Percentiles rank a stretch among this genome's conserved stretches.
phyloP scores from a whole-genome alignment of 75 land plant species.

The Sequoia sempervirens region DNA sequence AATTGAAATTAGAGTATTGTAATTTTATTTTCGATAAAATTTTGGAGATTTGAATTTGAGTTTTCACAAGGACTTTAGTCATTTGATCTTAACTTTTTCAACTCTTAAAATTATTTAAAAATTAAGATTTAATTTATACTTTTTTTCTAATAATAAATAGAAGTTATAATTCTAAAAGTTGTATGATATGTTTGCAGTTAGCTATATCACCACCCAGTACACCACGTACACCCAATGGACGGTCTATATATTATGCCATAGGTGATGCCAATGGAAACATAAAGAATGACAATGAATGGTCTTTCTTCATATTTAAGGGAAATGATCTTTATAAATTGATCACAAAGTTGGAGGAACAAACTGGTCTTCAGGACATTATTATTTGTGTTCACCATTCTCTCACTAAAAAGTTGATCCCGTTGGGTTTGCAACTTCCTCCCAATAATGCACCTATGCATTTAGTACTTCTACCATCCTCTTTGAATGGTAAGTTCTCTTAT shows the following conservation, averaged over 20 bases:
- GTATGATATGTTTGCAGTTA: neutral
- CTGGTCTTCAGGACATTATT: conserved; percentile 15
- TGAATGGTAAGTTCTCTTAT: conserved; percentile 9
- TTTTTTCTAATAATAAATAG: no score
- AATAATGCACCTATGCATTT: conserved; percentile 23
- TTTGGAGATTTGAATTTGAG: no score
- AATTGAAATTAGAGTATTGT: no score
- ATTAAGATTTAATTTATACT: no score
- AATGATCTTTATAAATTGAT: conserved; percentile 49
- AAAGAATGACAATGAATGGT: conserved; percentile 33
- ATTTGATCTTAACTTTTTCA: no score
- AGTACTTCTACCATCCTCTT: no score
- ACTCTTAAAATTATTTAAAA: no score
- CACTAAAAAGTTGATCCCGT: conserved; percentile 62
- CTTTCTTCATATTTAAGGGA: conserved; percentile 48
- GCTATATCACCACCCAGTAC: conserved; percentile 22
- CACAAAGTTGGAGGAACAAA: conserved; percentile 1
- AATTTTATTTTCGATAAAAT: no score
- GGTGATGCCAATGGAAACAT: conserved; percentile 58
- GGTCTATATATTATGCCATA: conserved; percentile 58
- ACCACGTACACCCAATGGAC: conserved; percentile 29
- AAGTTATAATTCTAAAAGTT: neutral
- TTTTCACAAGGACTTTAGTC: no score
- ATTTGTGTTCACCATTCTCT: conserved; percentile 46
- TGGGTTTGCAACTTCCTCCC: conserved; percentile 80